Base-by-base conservation (phyloP, 108 stramenopile species). In the Bacterosira constricta region DNA sequence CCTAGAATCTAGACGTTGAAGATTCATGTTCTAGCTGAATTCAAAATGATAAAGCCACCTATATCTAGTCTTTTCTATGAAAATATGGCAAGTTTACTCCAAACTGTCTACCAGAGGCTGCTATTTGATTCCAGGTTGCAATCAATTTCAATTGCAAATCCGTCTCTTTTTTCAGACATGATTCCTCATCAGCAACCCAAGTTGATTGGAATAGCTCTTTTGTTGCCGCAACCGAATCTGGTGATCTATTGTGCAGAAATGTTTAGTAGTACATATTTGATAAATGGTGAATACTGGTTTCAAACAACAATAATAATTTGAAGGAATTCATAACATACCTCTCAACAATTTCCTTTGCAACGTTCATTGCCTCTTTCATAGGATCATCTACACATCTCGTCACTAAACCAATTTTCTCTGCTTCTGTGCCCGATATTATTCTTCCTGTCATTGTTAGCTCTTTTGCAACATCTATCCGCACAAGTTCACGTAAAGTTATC, bases 361-460 rank as follows among this genome's bases (percentile, higher is more conserved):
- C 61, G n/a, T 76, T 66, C 52, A 86, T 58, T 6, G 96, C 91
- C 62, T 92, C 88, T 17, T 57, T 58, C 73, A 94, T 77, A 0
- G 91, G 92, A 74, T 94, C 89, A 0, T 89, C 88, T n/a, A 80
- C 84, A 42, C 80, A 78, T 31, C 88, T 73, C 15, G 96, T 93
- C 12, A 96, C 89, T 58, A 96, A 68, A 10, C 90, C 89, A 34
- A 89, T 36, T 45, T 59, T 39, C 26, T 80, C 75, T 18, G 90
- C 96, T 70, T 96, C 90, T 18, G 52, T 27, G 11, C 86, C 96
- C 18, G 59, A 45, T 38, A 96, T 52, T 12, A 96, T 85, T 17
- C 86, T 63, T 7, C 89, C 96, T 12, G 93, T 94, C 86, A 93
- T 89, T 27, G 96, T 90, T 51, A 96, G 41, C 58, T 96, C 96